Evolutionary conservation across 2,329 filamentous ascomycete genomes (phyloP).

Genomic region (Aspergillus sp.): DNA sequence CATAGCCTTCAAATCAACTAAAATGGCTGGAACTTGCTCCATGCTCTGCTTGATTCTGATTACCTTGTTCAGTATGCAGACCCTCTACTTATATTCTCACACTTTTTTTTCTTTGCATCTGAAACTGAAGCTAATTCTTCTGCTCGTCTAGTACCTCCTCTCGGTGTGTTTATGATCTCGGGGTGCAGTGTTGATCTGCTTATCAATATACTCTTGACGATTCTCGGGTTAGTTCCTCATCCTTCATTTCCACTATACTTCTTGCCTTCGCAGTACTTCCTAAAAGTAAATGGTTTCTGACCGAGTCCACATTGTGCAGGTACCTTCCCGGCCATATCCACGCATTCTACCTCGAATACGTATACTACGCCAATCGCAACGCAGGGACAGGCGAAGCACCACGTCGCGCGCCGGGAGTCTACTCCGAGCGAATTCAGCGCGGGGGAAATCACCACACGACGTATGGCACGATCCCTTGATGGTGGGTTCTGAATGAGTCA

Average conservation of each 20-base stretch:
- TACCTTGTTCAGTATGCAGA: conserved; percentile 48
- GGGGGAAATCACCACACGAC: conserved; percentile 30
- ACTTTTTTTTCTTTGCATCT: too few species aligned
- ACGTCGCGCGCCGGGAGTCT: conserved; percentile 40
- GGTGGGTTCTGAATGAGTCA: too few species aligned
- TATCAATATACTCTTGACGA: conserved; percentile 67
- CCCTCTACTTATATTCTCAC: background rate
- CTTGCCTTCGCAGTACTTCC: background rate
- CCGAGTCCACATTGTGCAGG: conserved; percentile 37
- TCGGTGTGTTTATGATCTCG: conserved; percentile 65
- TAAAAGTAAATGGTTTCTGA: background rate
- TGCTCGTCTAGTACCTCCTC: conserved; percentile 59
- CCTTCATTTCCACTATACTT: too few species aligned
- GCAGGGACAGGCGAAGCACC: conserved; percentile 21
- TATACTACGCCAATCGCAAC: conserved; percentile 71
- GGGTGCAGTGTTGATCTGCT: conserved; percentile 67
- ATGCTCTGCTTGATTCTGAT: conserved; percentile 49
- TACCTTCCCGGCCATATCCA: conserved; percentile 78
- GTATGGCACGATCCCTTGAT: conserved; percentile 30
- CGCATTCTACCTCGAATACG: conserved; percentile 79
- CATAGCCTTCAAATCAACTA: conserved; percentile 10
- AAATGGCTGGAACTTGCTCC: conserved; percentile 38
- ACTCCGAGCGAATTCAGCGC: conserved; percentile 44
- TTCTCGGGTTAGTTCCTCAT: conserved; percentile 57
- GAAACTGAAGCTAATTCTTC: background rate